phyloP scores from a whole-genome alignment of 257 asterid species.

The Solanum dulcamara region DNA sequence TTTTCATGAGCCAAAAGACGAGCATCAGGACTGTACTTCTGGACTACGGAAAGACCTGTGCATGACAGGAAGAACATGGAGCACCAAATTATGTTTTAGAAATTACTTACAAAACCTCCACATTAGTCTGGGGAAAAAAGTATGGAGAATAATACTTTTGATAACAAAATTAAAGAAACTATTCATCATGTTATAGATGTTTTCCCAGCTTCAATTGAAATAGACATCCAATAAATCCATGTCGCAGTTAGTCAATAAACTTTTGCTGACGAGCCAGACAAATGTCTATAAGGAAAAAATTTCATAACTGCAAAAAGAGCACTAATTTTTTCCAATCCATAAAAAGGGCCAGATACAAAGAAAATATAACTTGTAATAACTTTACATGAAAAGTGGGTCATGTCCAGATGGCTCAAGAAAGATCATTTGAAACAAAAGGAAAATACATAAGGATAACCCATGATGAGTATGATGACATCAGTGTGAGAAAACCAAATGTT shows the following conservation, averaged over 20 bases:
- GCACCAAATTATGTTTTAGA: background rate
- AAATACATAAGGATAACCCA: background rate
- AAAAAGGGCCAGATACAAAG: background rate
- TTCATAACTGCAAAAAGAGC: background rate
- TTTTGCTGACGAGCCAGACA: background rate
- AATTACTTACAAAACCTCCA: background rate
- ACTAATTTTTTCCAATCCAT: background rate
- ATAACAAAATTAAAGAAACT: background rate
- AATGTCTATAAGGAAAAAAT: background rate
- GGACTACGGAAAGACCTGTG: conserved; percentile 85
- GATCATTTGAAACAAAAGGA: background rate
- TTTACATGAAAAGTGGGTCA: background rate
- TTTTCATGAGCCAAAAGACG: conserved; percentile 71
- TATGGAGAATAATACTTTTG: background rate
- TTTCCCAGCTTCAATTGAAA: background rate
- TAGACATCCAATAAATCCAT: background rate
- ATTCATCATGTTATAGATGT: background rate
- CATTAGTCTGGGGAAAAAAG: background rate
- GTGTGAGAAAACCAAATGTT: background rate
- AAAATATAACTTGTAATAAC: background rate
- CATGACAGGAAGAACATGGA: background rate
- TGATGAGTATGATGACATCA: background rate
- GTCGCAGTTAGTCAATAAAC: background rate
- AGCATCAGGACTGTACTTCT: conserved; percentile 77
- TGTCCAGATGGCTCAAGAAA: background rate